phyloP scores from a whole-genome alignment of 2,329 filamentous ascomycete genomes.

The Fusarium liriodendri region DNA sequence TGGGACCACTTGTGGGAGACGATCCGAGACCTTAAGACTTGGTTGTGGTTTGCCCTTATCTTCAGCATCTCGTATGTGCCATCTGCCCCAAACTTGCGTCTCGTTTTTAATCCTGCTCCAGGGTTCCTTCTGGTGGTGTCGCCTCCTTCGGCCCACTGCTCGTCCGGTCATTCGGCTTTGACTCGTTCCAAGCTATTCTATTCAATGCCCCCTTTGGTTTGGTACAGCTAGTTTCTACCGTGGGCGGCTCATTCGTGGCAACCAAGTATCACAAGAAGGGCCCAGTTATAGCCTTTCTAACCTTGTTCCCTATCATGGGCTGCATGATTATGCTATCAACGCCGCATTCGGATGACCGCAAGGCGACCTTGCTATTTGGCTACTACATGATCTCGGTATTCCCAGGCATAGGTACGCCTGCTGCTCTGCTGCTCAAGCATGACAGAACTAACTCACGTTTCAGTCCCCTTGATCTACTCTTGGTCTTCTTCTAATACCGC shows the following conservation, averaged over 20 bases:
- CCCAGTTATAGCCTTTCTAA: conserved; percentile 62
- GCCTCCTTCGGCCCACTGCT: conserved; percentile 68
- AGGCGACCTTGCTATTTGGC: conserved; percentile 61
- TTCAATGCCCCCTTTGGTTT: conserved; percentile 70
- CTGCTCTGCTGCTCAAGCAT: background rate
- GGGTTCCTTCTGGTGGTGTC: conserved; percentile 57
- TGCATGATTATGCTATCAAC: conserved; percentile 61
- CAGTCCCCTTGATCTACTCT: conserved; percentile 58
- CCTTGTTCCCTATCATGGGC: conserved; percentile 60
- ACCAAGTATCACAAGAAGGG: conserved; percentile 64
- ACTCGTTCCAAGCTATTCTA: conserved; percentile 63
- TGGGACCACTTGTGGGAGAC: conserved; percentile 53
- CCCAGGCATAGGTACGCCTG: background rate
- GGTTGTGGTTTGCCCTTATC: conserved; percentile 54
- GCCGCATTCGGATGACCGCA: conserved; percentile 54
- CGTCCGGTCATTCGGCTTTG: conserved; percentile 66
- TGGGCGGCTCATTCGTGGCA: conserved; percentile 62
- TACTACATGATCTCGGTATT: conserved; percentile 56
- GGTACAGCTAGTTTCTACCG: conserved; percentile 68
- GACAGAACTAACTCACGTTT: background rate
- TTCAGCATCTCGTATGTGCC: conserved; percentile 56
- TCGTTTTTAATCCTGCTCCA: conserved; percentile 38
- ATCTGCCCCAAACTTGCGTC: background rate
- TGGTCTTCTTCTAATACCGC: conserved; percentile 67
- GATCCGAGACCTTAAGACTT: conserved; percentile 50